These are phyloP conservation scores for Thyridium curvatum DNA, from an alignment of 2,329 filamentous ascomycete species.

Conservation along the genomic window DNA sequence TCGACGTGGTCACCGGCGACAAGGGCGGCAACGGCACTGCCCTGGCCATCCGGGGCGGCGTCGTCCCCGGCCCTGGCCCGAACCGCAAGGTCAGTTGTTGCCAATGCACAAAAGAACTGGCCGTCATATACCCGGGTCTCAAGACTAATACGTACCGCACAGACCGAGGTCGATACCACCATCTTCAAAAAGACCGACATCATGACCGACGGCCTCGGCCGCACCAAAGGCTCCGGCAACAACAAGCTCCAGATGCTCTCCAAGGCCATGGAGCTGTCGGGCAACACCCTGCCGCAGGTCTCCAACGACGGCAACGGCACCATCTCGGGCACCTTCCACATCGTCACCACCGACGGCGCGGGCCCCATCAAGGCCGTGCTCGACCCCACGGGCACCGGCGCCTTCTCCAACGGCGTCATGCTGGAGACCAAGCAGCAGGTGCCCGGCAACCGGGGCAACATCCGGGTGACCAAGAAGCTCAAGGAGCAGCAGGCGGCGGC, in stretches of 20 bases:
- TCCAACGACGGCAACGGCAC: slow-evolving; percentile 19
- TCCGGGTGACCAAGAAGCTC: slow-evolving; percentile 14
- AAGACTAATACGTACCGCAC: background rate
- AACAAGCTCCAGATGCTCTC: slow-evolving; percentile 25
- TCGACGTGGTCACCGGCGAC: slow-evolving; percentile 22
- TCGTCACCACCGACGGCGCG: slow-evolving; percentile 34
- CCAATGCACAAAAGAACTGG: too few relatives aligned
- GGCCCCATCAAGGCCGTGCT: slow-evolving; percentile 30
- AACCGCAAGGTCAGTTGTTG: slow-evolving; percentile 21
- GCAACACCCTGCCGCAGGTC: slow-evolving; percentile 31
- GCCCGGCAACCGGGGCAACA: slow-evolving; percentile 27
- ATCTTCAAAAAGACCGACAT: slow-evolving; percentile 29
- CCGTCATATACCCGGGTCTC: slow-evolving; percentile 6
- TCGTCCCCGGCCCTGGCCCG: slow-evolving; percentile 30
- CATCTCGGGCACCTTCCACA: slow-evolving; percentile 27
- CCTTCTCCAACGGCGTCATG: slow-evolving; percentile 20
- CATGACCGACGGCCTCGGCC: slow-evolving; percentile 29
- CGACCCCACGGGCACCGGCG: slow-evolving; percentile 27
- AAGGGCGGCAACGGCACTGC: slow-evolving; percentile 33
- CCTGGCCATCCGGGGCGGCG: slow-evolving; percentile 31
- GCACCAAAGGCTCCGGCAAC: slow-evolving; percentile 25
- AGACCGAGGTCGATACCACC: slow-evolving; percentile 38
- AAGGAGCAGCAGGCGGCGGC: background rate
- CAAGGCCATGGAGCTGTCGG: slow-evolving; percentile 26
- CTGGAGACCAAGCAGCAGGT: slow-evolving; percentile 25